Base-by-base conservation (phyloP, 345 rosid genomes). In the Citrus glauca region DNA sequence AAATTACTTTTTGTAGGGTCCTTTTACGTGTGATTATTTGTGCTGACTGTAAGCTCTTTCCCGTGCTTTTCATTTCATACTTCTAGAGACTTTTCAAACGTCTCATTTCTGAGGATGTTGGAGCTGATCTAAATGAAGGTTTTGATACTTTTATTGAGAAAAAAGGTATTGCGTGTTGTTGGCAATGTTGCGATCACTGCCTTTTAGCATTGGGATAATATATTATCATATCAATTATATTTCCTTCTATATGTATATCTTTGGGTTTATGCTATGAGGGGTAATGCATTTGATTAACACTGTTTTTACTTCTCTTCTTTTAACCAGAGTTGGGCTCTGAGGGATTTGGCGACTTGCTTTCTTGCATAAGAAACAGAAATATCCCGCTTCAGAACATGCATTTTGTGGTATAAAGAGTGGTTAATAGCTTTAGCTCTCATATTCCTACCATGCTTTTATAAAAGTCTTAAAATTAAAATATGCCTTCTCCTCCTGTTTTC, bases 91-190 rank as follows among this genome's bases (percentile, higher is more conserved):
- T 90, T 73, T 96, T 96, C 85, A 92, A 90, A 84, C 97, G 91
- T 77, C 86, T 72, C 72, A 81, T 96, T 78, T 78, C 87, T 71
- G 94, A 94, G 85, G 95, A 94, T 40, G 76, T 90, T 83, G 98
- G 98, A 83, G 92, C 98, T 61, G 98, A 96, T 87, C 86, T 96
- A 71, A 94, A 96, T 85, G 89, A 92, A 86, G 98, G 99, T 71
- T 96, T 84, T 66, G 97, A 96, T 79, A 92, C 99, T 69, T 96
- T 88, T 83, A 83, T 77, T 71, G 92, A 85, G 77, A 96, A 96
- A 78, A 91, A 73, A 85, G 98, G 98, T 96, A 75, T 67, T 67
- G 81, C 32, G 66, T 81, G 76, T 56, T 71, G 10, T 73, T 2
- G 20, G 73, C 65, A 63, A 66, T 32, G 6, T 56, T 76, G 56